Percentiles rank a stretch among this genome's conserved stretches.
These are phyloP conservation scores for Venturia asperata DNA, from an alignment of 2,329 filamentous ascomycete genomes.

Conservation along the genomic window DNA sequence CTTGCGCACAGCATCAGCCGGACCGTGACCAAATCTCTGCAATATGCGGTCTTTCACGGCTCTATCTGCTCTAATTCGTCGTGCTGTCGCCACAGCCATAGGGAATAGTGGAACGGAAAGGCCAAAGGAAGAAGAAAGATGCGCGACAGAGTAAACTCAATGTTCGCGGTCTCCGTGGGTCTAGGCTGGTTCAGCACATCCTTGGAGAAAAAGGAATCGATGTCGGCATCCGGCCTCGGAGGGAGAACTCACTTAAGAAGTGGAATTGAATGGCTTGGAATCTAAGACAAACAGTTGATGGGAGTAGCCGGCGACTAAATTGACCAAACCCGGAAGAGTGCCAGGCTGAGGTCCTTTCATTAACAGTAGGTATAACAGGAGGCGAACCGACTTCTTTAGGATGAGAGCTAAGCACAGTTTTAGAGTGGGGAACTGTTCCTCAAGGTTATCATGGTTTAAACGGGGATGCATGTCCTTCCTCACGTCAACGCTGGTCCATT, in stretches of 20 bases:
- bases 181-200: slow-evolving; percentile 15
- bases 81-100: slow-evolving; percentile 17
- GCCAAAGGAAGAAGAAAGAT: background rate
- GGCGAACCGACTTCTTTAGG: slow-evolving; percentile 7
- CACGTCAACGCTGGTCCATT: slow-evolving; percentile 8
- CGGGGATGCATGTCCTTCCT: slow-evolving; percentile 10
- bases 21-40: background rate
- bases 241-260: slow-evolving; percentile 1
- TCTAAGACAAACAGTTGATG: background rate
- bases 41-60: slow-evolving; percentile 10
- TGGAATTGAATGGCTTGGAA: background rate
- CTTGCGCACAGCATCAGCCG: background rate
- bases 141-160: background rate
- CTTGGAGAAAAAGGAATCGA: slow-evolving; percentile 7
- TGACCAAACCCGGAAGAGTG: slow-evolving; percentile 1
- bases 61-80: slow-evolving; percentile 17
- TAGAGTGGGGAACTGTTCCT: slow-evolving; percentile 12
- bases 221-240: background rate
- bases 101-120: background rate
- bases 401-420: slow-evolving; percentile 7
- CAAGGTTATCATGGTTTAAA: slow-evolving; percentile 14
- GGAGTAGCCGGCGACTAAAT: slow-evolving; percentile 5
- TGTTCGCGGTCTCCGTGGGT: slow-evolving; percentile 18
- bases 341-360: slow-evolving; percentile 6
- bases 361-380: slow-evolving; percentile 9